Conservation (phyloP, 805 yeast genomes). For the Ogataea paraovalis region DNA sequence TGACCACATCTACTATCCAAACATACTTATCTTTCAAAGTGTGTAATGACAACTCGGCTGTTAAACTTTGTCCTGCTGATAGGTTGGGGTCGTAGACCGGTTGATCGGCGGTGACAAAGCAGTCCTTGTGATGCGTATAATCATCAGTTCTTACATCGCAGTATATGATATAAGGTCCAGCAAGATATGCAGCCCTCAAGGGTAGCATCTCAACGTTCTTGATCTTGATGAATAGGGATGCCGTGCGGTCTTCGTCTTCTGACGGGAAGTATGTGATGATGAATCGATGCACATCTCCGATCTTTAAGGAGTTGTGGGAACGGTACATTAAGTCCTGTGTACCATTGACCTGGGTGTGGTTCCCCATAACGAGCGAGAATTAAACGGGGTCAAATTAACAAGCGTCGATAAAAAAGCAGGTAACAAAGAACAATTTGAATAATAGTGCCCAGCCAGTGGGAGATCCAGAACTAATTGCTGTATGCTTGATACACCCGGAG, state of each 20-base stretch:
- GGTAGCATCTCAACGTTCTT: constrained; percentile 70
- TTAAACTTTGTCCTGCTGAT: constrained; percentile 61
- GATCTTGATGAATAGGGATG: constrained; percentile 49
- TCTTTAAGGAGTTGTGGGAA: constrained; percentile 38
- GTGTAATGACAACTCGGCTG: constrained; percentile 60
- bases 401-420: too few species aligned
- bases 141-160: constrained; percentile 72
- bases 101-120: constrained; percentile 71
- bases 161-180: constrained; percentile 87
- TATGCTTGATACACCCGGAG: too few species aligned
- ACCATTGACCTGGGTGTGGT: background rate
- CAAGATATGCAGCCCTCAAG: constrained; percentile 74
- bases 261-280: constrained; percentile 45
- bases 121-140: constrained; percentile 48
- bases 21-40: constrained; percentile 52
- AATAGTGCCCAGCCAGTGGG: too few species aligned
- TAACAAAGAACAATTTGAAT: too few species aligned
- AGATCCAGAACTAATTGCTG: too few species aligned
- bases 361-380: background rate
- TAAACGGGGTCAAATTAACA: background rate
- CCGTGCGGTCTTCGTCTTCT: constrained; percentile 13
- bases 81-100: constrained; percentile 72
- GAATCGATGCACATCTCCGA: constrained; percentile 60
- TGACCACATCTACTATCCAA: constrained; percentile 79
- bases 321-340: constrained; percentile 18